Conservation (phyloP, 2,329 filamentous ascomycete species). For the Alternaria solani region DNA sequence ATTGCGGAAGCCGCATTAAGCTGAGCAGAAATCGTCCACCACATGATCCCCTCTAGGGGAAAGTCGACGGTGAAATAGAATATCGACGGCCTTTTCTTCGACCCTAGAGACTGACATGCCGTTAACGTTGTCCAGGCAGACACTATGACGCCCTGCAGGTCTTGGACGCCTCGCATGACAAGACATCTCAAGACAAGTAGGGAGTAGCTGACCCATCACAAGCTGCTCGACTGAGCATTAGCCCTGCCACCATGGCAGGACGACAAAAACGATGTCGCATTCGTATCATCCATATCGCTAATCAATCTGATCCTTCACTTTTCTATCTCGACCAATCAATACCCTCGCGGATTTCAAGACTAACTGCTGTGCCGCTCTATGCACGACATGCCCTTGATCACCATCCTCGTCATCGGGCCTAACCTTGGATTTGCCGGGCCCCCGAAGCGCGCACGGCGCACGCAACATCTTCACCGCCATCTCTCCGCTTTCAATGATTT, state of each 20-base stretch:
- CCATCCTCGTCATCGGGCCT: constrained; percentile 18
- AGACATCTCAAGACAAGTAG: not conserved
- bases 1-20: not conserved
- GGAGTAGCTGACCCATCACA: not conserved
- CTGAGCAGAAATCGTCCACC: not conserved
- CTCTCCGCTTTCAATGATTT: constrained; percentile 6
- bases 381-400: constrained; percentile 23
- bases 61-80: constrained; percentile 1
- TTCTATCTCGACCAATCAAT: not conserved
- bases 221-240: not conserved
- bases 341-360: not conserved
- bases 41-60: not conserved
- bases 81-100: not conserved
- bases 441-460: constrained; percentile 26
- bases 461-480: constrained; percentile 33
- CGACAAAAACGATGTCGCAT: constrained; percentile 4
- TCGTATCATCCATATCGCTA: not conserved
- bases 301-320: not conserved
- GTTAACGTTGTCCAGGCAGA: not conserved
- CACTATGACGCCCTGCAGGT: not conserved
- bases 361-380: constrained; percentile 15
- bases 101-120: not conserved
- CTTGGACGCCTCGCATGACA: not conserved
- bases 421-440: constrained; percentile 23
- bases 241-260: not conserved